A percentile compares a stretch with the other conserved stretches of the same genome.
These are phyloP conservation scores for Simplicillium aogashimaense DNA, from an alignment of 2,329 filamentous ascomycete genomes.

Conservation along the genomic window DNA sequence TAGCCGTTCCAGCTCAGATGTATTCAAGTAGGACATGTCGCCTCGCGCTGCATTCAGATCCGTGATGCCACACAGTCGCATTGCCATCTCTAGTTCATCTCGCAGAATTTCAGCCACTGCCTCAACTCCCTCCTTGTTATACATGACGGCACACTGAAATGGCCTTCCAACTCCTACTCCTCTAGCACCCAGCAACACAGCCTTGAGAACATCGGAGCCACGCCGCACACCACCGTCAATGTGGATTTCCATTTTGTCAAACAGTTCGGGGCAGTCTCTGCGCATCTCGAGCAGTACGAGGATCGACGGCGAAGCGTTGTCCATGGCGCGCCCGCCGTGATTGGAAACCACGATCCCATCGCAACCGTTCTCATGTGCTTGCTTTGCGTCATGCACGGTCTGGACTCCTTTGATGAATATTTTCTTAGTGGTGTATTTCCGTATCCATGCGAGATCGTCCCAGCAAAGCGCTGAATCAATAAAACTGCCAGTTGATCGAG, in stretches of 20 bases:
- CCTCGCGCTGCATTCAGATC: conserved; percentile 5
- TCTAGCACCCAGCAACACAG: conserved; percentile 28
- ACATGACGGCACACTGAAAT: conserved; percentile 27
- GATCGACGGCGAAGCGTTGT: conserved; percentile 27
- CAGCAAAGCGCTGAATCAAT: conserved; percentile 23
- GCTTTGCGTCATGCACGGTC: conserved; percentile 27
- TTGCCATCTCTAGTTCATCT: conserved; percentile 25
- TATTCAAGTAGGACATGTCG: too few relatives aligned
- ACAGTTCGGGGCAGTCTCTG: conserved; percentile 26
- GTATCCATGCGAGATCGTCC: conserved; percentile 42
- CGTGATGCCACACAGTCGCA: conserved; percentile 19
- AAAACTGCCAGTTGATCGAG: conserved; percentile 2
- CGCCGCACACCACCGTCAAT: conserved; percentile 31
- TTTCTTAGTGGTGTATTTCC: conserved; percentile 34
- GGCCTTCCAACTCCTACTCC: conserved; percentile 36
- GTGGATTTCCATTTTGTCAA: conserved; percentile 25
- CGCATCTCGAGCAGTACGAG: conserved; percentile 28
- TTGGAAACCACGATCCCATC: conserved; percentile 33
- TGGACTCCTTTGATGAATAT: conserved; percentile 36
- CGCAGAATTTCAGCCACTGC: conserved; percentile 18
- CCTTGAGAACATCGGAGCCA: conserved; percentile 32
- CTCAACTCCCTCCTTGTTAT: conserved; percentile 36
- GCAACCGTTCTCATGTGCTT: conserved; percentile 24
- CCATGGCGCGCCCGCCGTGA: conserved; percentile 27
- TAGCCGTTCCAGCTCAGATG: too few relatives aligned